Base-by-base conservation (phyloP, 1,284 basidiomycete genomes). In the Vanrija sp. region DNA sequence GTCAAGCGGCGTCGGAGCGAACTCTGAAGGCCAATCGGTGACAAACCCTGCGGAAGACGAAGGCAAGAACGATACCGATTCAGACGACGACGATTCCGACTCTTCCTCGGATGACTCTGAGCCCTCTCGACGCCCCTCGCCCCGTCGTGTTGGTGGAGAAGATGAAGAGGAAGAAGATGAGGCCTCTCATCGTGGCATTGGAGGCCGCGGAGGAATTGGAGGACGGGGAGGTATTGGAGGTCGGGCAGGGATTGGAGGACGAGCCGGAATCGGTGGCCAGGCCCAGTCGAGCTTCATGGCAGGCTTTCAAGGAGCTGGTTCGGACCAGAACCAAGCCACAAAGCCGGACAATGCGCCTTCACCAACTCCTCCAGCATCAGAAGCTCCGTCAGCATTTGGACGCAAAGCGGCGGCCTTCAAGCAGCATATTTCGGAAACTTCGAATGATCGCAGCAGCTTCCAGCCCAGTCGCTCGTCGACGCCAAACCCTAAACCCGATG, bases 331-430 rank as follows among this genome's bases (percentile, higher is more conserved):
- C 31, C 31, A 31, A 14, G 12, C 12, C 31, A 31, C 31, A 9
- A 31, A 31, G 31, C 10, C 31, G 12, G 10, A 31, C 31, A 31
- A 31, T 4, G 31, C 12, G 15, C 12, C 31, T 14, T 14, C 31
- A 4, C 31, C 31, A 31, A 14, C 4, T 14, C 12, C 31, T 14
- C 31, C 31, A 31, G 31, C 8, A 12, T 4, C 31, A 14, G 43
- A 45, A 8, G 16, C 22, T 1, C 59, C 65, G 2, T 49, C 59
- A 1, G 60, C 63, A 1, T 68, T 69, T 41, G 67, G 64, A 31
- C 59, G 65, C 10, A 46, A 60, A 15, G 51, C 63, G 2, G 42
- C 66, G 4, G 54, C 63, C 5, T 56, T 82, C 24, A 36, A 19
- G 15, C 22, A 4, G 16, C 38, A 14, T 39, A 35, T 37, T 23